Base-by-base conservation (phyloP, 1,284 basidiomycete species). In the Melampsora americana region DNA sequence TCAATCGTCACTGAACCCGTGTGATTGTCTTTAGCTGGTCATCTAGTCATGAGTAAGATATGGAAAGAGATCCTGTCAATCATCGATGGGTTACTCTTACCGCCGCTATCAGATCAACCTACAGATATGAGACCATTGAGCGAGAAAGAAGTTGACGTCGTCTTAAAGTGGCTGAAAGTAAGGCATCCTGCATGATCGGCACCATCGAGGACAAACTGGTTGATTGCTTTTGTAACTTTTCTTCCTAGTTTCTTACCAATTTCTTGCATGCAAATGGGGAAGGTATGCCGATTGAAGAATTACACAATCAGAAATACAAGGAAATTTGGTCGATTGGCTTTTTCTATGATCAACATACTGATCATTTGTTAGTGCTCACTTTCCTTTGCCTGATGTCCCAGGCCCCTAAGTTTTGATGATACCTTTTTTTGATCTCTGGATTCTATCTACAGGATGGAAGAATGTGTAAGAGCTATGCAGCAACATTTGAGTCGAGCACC, bases 231-330 rank as follows among this genome's bases (percentile, higher is more conserved):
- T 28, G 78, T 67, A 74, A 68, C 78, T 18, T 66, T 42, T 28
- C 32, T 67, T 71, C 67, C 30, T 78, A 94, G 90, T 96, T 96
- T 85, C 82, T 99, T 81, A 87, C 91, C 72, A 92, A 95, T 83
- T 99, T 95, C 85, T 97, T 98, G 85, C 90, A 96, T 82, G 94
- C 93, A 12, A 91, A 89, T 50, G 96, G 96, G 7, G 92, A 96
- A 82, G 89, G 86, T 5, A 84, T 98, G 12, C 89, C 95, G 0
- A 85, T 95, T 60, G 92, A 93, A 81, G 86, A 89, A 18, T 85
- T 99, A n/a, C 94, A 96, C 82, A 97, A 95, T 81, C 90, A 93
- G 83, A 97, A 96, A 83, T 99, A 96, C 83, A 90, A 93, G 62
- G 95, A 81, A 77, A 79, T 80, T 23, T 50, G 48, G 48, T 48